These are phyloP conservation scores for Xenoacremonium recifei DNA, from an alignment of 2,329 filamentous ascomycete genomes.

Conservation along the genomic window DNA sequence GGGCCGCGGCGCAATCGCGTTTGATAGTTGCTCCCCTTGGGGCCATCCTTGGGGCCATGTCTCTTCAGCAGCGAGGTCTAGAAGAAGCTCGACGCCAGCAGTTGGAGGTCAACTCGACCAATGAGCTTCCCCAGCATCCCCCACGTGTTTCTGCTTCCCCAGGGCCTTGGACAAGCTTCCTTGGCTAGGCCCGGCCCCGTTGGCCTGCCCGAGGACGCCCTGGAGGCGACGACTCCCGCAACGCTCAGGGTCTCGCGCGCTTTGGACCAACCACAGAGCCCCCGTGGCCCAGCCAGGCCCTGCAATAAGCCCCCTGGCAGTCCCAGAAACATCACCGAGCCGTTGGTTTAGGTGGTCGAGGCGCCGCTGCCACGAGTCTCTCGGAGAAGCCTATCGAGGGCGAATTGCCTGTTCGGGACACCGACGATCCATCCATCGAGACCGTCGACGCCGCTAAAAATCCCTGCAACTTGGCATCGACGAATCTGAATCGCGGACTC, in stretches of 20 bases:
- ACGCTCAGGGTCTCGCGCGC: constrained; percentile 14
- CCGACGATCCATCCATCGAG: too few relatives aligned
- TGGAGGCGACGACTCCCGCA: constrained; percentile 1
- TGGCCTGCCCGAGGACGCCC: too few relatives aligned
- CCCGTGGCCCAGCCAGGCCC: background rate
- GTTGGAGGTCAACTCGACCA: constrained; percentile 6
- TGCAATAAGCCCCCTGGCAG: background rate
- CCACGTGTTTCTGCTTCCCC: constrained; percentile 20
- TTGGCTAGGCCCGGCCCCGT: too few relatives aligned
- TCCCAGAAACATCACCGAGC: constrained; percentile 18
- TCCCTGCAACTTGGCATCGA: too few relatives aligned
- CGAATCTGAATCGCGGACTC: too few relatives aligned
- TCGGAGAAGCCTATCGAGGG: constrained; percentile 17
- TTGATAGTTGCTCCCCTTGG: background rate
- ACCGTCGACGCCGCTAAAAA: too few relatives aligned
- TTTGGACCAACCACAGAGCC: constrained; percentile 9
- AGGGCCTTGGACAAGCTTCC: constrained; percentile 23
- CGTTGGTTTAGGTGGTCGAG: constrained; percentile 1
- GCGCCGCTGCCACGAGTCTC: constrained; percentile 16
- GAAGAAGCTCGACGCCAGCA: background rate
- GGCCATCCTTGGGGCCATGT: background rate
- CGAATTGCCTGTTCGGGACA: constrained; percentile 18
- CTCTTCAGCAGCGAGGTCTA: background rate
- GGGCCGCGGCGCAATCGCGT: background rate
- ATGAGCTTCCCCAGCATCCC: constrained; percentile 10